Evolutionary conservation across 2,329 filamentous ascomycete genomes (phyloP).

Genomic region (Rhinocladiella mackenziei): DNA sequence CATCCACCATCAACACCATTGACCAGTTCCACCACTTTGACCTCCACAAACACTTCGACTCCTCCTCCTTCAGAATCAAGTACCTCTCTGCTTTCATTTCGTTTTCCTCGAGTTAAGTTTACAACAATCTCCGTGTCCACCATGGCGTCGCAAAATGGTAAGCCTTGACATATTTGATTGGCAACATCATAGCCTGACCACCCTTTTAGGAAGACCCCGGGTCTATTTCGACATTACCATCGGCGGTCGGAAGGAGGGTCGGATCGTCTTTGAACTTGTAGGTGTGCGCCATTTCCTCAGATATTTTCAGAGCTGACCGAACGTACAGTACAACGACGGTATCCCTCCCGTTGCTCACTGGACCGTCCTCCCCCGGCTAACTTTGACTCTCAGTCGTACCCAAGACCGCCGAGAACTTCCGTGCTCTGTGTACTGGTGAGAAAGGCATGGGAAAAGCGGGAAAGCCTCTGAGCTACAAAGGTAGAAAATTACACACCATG

Average conservation of each 20-base stretch:
- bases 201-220: constrained; percentile 59
- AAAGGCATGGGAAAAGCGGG: constrained; percentile 78
- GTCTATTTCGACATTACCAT: constrained; percentile 94
- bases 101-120: not conserved
- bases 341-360: not conserved
- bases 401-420: constrained; percentile 96
- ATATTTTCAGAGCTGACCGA: constrained; percentile 12
- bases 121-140: not conserved
- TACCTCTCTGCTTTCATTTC: not conserved
- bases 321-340: constrained; percentile 27
- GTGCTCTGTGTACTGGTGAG: constrained; percentile 88
- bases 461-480: constrained; percentile 88
- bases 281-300: constrained; percentile 32
- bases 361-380: constrained; percentile 36
- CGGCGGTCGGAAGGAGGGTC: constrained; percentile 67
- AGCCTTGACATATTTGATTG: constrained; percentile 5
- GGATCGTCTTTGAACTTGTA: constrained; percentile 81
- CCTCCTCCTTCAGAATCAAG: not conserved
- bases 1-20: not conserved
- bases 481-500: too few species aligned
- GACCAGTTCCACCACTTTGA: not conserved
- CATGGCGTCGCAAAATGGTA: constrained; percentile 24
- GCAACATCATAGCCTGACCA: constrained; percentile 5
- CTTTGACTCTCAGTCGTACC: constrained; percentile 66
- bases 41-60: not conserved